A percentile compares a stretch with the other conserved stretches of the same genome.
phyloP scores from a whole-genome alignment of 805 yeast species.

The Spathaspora girioi region DNA sequence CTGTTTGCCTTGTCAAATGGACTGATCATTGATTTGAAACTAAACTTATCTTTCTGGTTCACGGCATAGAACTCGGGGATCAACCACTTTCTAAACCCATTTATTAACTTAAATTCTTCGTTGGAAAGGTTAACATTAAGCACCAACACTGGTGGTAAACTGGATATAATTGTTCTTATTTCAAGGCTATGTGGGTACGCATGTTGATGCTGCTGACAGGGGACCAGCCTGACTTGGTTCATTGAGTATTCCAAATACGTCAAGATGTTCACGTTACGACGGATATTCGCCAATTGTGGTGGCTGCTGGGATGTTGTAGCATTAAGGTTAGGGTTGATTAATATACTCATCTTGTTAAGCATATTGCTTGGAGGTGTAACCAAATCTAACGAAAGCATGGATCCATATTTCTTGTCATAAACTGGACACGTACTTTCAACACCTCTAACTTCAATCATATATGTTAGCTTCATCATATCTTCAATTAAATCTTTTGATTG shows the following conservation, averaged over 20 bases:
- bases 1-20: slow-evolving; percentile 17
- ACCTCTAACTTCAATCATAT: slow-evolving; percentile 40
- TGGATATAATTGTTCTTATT: slow-evolving; percentile 46
- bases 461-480: slow-evolving; percentile 38
- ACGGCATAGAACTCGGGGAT: slow-evolving; percentile 52
- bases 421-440: slow-evolving; percentile 31
- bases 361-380: slow-evolving; percentile 32
- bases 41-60: slow-evolving; percentile 18
- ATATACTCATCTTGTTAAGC: slow-evolving; percentile 18
- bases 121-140: slow-evolving; percentile 55
- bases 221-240: slow-evolving; percentile 47
- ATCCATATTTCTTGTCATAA: slow-evolving; percentile 28
- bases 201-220: slow-evolving; percentile 37
- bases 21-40: slow-evolving; percentile 31
- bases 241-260: slow-evolving; percentile 61
- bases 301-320: slow-evolving; percentile 1
- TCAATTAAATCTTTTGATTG: slow-evolving; percentile 24
- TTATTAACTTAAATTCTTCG: slow-evolving; percentile 52
- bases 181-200: slow-evolving; percentile 40
- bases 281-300: slow-evolving; percentile 7
- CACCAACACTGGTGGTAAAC: slow-evolving; percentile 62
- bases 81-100: slow-evolving; percentile 54
- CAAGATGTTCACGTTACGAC: slow-evolving; percentile 36
- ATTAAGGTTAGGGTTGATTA: slow-evolving; percentile 6
- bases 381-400: slow-evolving; percentile 33